These are phyloP conservation scores for Ophiostoma sp. DNA, from an alignment of 2,329 filamentous ascomycete species.

Conservation along the genomic window DNA sequence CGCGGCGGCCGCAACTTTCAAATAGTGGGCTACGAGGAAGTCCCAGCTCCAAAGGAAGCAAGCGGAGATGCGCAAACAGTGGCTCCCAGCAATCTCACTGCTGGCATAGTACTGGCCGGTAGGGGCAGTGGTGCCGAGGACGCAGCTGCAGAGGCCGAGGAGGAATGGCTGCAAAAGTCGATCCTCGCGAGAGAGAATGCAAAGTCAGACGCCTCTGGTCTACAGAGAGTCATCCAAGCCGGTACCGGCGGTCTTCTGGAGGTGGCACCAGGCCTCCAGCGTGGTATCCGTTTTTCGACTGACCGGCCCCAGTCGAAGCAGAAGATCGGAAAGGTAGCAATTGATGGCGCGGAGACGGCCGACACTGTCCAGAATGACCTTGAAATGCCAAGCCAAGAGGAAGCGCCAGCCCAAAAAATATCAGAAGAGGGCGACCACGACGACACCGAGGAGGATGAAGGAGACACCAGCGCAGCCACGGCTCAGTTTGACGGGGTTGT, in stretches of 20 bases:
- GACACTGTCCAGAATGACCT: slow-evolving; percentile 64
- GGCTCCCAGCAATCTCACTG: slow-evolving; percentile 42
- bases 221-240: slow-evolving; percentile 74
- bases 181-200: slow-evolving; percentile 30
- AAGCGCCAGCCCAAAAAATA: slow-evolving; percentile 20
- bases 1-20: slow-evolving; percentile 86
- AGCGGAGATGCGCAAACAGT: slow-evolving; percentile 93
- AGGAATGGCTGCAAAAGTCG: slow-evolving; percentile 42
- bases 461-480: not conserved
- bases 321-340: slow-evolving; percentile 35
- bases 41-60: slow-evolving; percentile 86
- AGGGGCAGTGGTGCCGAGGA: slow-evolving; percentile 47
- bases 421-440: slow-evolving; percentile 26
- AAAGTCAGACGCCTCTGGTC: slow-evolving; percentile 23
- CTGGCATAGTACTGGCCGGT: slow-evolving; percentile 33
- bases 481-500: slow-evolving; percentile 48
- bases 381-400: slow-evolving; percentile 41
- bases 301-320: slow-evolving; percentile 46
- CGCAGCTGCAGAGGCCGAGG: slow-evolving; percentile 74
- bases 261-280: slow-evolving; percentile 71
- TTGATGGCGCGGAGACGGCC: slow-evolving; percentile 56
- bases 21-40: slow-evolving; percentile 89
- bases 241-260: slow-evolving; percentile 71
- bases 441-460: slow-evolving; percentile 17
- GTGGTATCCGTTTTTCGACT: slow-evolving; percentile 68